Evolutionary conservation across 768 basidiomycete genomes (phyloP).

Genomic region (Dioszegia hungarica): DNA sequence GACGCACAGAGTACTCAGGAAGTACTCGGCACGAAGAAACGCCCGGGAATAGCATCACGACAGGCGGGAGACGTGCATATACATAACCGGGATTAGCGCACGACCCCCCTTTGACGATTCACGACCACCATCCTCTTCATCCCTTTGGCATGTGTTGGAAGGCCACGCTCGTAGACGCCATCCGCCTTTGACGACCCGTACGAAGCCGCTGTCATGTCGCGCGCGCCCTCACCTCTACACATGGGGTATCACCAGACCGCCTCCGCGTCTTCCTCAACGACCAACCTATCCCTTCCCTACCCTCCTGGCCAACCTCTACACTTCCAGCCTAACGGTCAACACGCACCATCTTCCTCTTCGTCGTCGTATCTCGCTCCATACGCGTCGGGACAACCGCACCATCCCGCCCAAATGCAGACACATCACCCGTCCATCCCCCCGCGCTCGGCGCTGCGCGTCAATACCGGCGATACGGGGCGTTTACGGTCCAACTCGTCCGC

Average conservation of each 20-base stretch:
- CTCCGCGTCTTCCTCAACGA: background rate
- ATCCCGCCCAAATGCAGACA: background rate
- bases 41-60: no score
- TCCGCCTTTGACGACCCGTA: background rate
- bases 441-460: slow-evolving; percentile 18
- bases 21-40: no score
- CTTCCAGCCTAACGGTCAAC: background rate
- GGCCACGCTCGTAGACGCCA: no score
- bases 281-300: background rate
- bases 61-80: no score
- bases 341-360: background rate
- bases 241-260: background rate
- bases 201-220: background rate
- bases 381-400: background rate
- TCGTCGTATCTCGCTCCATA: background rate
- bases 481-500: slow-evolving; percentile 19
- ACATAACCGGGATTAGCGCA: no score
- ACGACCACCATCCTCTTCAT: background rate
- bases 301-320: no score
- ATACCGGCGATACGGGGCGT: slow-evolving; percentile 13
- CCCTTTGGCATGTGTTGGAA: no score
- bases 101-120: slow-evolving; percentile 7
- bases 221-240: background rate
- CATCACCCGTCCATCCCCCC: slow-evolving; percentile 6
- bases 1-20: background rate